These are phyloP conservation scores for Incumbomyces lentus DNA, from an alignment of 2,329 filamentous ascomycete species.

Conservation along the genomic window DNA sequence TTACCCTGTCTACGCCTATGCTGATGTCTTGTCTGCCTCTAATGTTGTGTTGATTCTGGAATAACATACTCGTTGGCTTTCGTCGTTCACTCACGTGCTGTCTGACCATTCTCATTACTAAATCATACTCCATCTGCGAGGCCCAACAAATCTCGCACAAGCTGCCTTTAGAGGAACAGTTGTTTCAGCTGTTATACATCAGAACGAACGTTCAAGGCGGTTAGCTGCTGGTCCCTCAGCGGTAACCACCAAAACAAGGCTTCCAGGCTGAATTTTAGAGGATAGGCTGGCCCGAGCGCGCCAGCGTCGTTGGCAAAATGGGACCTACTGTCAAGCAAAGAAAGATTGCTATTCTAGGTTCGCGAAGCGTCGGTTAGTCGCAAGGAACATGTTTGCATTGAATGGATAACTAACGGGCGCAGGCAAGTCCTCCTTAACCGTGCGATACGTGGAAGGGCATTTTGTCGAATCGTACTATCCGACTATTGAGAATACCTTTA, in stretches of 20 bases:
- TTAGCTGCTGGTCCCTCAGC: neutral
- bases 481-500: slow-evolving; percentile 98
- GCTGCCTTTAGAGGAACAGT: too few relatives aligned
- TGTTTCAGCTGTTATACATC: too few relatives aligned
- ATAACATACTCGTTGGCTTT: too few relatives aligned
- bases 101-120: slow-evolving; percentile 4
- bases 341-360: slow-evolving; percentile 93
- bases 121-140: slow-evolving; percentile 1
- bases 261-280: too few relatives aligned
- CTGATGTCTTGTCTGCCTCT: too few relatives aligned
- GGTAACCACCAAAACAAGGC: too few relatives aligned
- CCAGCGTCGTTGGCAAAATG: slow-evolving; percentile 35
- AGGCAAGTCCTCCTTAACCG: slow-evolving; percentile 97
- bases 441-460: slow-evolving; percentile 93
- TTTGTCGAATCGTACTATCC: slow-evolving; percentile 99
- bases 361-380: slow-evolving; percentile 71
- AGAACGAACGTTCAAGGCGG: too few relatives aligned
- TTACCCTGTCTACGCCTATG: too few relatives aligned
- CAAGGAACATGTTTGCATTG: neutral
- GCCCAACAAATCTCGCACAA: neutral
- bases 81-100: too few relatives aligned
- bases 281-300: too few relatives aligned
- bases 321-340: slow-evolving; percentile 69
- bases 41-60: too few relatives aligned
- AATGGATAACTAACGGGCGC: slow-evolving; percentile 7